Conservation (phyloP, 208 protist genomes). For the Pavlovales sp. region DNA sequence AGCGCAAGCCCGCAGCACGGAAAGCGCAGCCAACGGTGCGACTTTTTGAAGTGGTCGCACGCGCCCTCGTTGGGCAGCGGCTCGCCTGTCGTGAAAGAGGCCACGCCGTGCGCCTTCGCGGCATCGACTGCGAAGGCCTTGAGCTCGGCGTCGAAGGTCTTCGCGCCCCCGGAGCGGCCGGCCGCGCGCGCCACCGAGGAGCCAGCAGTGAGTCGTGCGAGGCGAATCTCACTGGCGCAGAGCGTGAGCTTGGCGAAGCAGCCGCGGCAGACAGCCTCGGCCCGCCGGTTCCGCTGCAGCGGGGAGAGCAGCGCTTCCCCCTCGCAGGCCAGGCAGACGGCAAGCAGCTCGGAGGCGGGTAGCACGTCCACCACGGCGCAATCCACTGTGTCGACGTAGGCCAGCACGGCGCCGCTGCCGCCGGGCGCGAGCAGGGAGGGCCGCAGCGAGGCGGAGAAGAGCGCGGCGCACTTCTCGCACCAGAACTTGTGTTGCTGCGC, state of each 20-base stretch:
- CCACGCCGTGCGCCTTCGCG: no score
- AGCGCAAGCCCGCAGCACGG: conserved; percentile 60
- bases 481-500: background rate
- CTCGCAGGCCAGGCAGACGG: background rate
- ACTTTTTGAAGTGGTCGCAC: conserved; percentile 61
- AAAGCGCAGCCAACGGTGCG: conserved; percentile 62
- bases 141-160: background rate
- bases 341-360: background rate
- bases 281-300: background rate
- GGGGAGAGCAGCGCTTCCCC: background rate
- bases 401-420: background rate
- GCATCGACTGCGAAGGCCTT: background rate
- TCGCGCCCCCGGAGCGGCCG: no score
- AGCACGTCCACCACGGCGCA: background rate
- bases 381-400: background rate
- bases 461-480: background rate
- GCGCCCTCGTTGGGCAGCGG: conserved; percentile 54
- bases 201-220: background rate
- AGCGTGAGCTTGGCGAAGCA: background rate
- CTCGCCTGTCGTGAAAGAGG: background rate
- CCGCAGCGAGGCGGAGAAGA: background rate
- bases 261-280: background rate
- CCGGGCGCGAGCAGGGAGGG: background rate
- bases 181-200: no score
- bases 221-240: background rate